phyloP scores from a whole-genome alignment of 2,329 filamentous ascomycete genomes.

The Myriosclerotinia curreyana region DNA sequence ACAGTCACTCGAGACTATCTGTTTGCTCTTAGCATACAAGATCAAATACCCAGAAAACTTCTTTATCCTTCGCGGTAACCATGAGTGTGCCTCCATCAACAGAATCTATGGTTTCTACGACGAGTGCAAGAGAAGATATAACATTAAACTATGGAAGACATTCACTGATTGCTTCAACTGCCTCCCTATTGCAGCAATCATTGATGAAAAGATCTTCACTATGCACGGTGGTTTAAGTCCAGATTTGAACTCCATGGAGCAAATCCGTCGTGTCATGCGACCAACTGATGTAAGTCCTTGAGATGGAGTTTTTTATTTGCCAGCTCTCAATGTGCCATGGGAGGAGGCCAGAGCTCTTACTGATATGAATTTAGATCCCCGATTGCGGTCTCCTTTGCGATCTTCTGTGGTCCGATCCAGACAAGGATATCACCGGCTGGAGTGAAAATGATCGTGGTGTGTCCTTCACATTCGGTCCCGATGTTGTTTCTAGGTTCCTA shows the following conservation, averaged over 20 bases:
- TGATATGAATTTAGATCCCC: constrained; percentile 67
- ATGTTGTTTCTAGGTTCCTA: constrained; percentile 94
- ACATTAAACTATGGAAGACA: constrained; percentile 99
- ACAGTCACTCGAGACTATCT: constrained; percentile 98
- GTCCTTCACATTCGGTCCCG: constrained; percentile 96
- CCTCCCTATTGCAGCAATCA: constrained; percentile 95
- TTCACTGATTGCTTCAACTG: constrained; percentile 99
- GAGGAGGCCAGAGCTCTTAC: constrained; percentile 38
- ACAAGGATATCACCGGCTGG: constrained; percentile 99
- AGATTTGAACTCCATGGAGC: constrained; percentile 98
- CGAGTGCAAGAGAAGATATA: constrained; percentile 98
- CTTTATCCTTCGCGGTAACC: constrained; percentile 97
- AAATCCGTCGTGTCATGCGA: constrained; percentile 98
- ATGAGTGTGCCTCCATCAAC: constrained; percentile 98
- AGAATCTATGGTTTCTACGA: constrained; percentile 99
- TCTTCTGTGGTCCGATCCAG: constrained; percentile 96
- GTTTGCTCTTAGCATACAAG: constrained; percentile 95
- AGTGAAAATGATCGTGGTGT: constrained; percentile 98
- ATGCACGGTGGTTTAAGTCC: constrained; percentile 98
- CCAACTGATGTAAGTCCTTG: constrained; percentile 84
- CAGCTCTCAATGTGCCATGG: constrained; percentile 33
- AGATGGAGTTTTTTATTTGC: constrained; percentile 31
- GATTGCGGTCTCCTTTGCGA: constrained; percentile 97
- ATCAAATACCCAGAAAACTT: constrained; percentile 99
- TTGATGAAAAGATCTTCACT: constrained; percentile 99